Conservation (phyloP, 73 alveolate genomes). For the Uronychia binucleata region DNA sequence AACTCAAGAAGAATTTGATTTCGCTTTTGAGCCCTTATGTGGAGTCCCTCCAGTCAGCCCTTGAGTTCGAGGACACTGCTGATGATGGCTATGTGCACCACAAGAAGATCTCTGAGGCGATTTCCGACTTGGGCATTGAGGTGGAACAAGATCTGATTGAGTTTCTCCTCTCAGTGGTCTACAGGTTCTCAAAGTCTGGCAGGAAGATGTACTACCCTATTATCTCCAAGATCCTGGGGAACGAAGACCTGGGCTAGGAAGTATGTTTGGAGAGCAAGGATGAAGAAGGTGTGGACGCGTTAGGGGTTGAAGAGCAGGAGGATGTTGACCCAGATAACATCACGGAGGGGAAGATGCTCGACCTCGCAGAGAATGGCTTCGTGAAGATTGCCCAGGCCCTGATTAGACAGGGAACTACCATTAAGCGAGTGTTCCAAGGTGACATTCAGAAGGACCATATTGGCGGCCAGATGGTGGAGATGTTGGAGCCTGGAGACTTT, state of each 20-base stretch:
- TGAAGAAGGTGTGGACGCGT: slow-evolving; percentile 18
- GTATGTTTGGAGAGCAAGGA: neutral
- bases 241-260: neutral
- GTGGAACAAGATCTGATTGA: neutral
- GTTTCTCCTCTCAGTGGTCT: neutral
- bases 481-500: slow-evolving; percentile 52
- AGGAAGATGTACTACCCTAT: neutral
- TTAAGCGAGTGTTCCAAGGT: slow-evolving; percentile 35
- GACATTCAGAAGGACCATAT: slow-evolving; percentile 28
- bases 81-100: neutral
- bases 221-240: neutral
- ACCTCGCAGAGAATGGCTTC: slow-evolving; percentile 67
- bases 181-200: neutral
- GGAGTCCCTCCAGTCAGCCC: neutral
- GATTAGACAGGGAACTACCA: slow-evolving; percentile 20
- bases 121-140: neutral
- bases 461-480: slow-evolving; percentile 46
- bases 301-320: neutral
- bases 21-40: neutral
- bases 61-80: neutral
- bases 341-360: slow-evolving; percentile 67
- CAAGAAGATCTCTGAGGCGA: neutral
- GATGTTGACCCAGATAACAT: neutral
- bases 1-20: neutral
- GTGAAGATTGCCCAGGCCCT: slow-evolving; percentile 58